Base-by-base conservation (phyloP, 176 grass and related monocot genomes). In the Carex parvula region DNA sequence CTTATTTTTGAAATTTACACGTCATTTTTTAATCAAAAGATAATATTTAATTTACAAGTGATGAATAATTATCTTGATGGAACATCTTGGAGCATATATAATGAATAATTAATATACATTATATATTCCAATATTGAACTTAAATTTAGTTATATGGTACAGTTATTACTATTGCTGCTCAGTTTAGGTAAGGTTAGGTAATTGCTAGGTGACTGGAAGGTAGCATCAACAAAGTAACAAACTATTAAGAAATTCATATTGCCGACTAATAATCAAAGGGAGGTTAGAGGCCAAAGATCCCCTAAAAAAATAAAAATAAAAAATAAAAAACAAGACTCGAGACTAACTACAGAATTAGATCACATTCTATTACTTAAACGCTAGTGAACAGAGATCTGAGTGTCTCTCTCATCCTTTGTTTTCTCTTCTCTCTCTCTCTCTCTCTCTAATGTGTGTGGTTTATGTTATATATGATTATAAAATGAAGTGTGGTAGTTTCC, bases 321-420 rank as follows among this genome's bases (percentile, higher is more conserved):
- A 30, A 16, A 30, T 11, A 57, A 64, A 64, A 83, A 33, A 68
- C 60, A 83, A 15, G 41, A 66, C 81, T 66, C 1, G 22, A 65
- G 80, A 67, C 80, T 64, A 82, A 83, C 62, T 83, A 83, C 54
- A 66, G 81, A 83, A 83, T 83, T 83, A 67, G 62, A 3, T 20
- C 7, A 67, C 81, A 69, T 83, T 83, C 81, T 83, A 83, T 83
- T 69, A 83, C 61, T 83, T 68, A 83, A 81, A 83, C 13, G 81
- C 81, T 83, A 50, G 62, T 67, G 42, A 66, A 18, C 81, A 83
- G 60, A 83, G 81, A 83, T 83, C 81, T 83, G 81, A 83, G 44
- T 68, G 30, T 83, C 79, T 83, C 79, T 81, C 55, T 71, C 39
- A 44, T 10, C 22, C 16, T 39, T 79, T 64, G 11, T 64, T 30